Conservation (phyloP, 768 basidiomycete genomes). For the Lepiota venenata region DNA sequence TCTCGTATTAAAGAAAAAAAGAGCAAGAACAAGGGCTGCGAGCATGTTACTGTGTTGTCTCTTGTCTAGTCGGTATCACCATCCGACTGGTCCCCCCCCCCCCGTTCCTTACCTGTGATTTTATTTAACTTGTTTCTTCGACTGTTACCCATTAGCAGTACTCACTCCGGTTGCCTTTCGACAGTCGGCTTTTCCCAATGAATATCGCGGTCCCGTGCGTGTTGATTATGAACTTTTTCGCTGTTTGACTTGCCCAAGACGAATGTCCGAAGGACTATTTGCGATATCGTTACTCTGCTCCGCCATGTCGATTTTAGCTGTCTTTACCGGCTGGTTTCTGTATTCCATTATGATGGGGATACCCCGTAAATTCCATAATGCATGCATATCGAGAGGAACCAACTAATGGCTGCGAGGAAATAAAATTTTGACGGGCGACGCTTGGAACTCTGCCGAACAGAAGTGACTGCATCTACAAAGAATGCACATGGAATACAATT, state of each 20-base stretch:
- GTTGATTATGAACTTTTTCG: no score
- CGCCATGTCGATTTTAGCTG: no score
- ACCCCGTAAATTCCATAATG: no score
- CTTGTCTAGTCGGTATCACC: not conserved
- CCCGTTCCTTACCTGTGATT: conserved; percentile 6
- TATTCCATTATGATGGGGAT: no score
- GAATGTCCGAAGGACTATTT: no score
- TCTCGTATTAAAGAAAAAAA: conserved; percentile 8
- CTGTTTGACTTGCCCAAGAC: no score
- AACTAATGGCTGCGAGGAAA: not conserved
- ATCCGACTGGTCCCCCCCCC: not conserved
- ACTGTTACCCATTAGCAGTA: conserved; percentile 8
- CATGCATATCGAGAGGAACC: no score
- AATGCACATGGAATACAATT: conserved; percentile 2
- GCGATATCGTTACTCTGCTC: no score
- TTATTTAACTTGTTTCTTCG: conserved; percentile 6
- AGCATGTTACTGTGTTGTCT: not conserved
- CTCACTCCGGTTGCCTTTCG: not conserved
- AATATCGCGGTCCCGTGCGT: not conserved
- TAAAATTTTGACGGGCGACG: not conserved
- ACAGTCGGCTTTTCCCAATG: conserved; percentile 7
- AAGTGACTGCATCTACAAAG: conserved; percentile 1
- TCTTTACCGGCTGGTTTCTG: no score
- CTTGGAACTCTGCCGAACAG: not conserved
- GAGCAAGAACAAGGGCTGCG: conserved; percentile 8